Base-by-base conservation (phyloP, 1,139 yeast species). In the Kodamaea plutei region DNA sequence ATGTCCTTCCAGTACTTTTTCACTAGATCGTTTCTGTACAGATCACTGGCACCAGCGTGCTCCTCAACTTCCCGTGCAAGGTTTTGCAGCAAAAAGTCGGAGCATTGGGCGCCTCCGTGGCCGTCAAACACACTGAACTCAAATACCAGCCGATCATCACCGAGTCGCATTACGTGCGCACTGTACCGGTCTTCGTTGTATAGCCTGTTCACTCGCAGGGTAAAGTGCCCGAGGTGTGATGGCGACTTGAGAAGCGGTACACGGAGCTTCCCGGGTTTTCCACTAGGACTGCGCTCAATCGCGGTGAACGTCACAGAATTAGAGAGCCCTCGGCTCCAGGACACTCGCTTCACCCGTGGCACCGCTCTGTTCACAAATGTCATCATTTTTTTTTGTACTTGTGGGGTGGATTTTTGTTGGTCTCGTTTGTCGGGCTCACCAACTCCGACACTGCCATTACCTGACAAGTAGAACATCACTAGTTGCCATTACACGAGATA, bases 121-220 rank as follows among this genome's bases (percentile, higher is more conserved):
- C 97, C 98, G 56, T 91, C 98, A 55, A 82, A 88, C 2, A 91
- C 72, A 29, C 77, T 75, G 52, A 84, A 79, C 47, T 76, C 77
- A 57, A 87, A 81, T 19, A 64, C 55, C 4, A 52, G 14, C 44
- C 47, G 25, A 5, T 21, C 26, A n/a, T 21, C 23, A 13, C 19
- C 4, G 34, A 77, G 48, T 17, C 61, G 58, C 22, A 82, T 44
- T 12, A 82, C 75, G n/a, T 65, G 67, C 11, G 84, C 84, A 41
- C 65, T 69, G 56, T 77, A 83, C 33, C 76, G 65, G 55, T 91
- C 98, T 55, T 91, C 97, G 54, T 91, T 91, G 48, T 73, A 73
- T 26, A 73, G 49, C 35, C 97, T 67, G 52, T 79, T 85, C 34
- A 87, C 84, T 31, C 98, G 65, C 29, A 84, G 77, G 2, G 87